Evolutionary conservation across 805 yeast species (phyloP).

Genomic region (Cyberlindnera subsufficiens): DNA sequence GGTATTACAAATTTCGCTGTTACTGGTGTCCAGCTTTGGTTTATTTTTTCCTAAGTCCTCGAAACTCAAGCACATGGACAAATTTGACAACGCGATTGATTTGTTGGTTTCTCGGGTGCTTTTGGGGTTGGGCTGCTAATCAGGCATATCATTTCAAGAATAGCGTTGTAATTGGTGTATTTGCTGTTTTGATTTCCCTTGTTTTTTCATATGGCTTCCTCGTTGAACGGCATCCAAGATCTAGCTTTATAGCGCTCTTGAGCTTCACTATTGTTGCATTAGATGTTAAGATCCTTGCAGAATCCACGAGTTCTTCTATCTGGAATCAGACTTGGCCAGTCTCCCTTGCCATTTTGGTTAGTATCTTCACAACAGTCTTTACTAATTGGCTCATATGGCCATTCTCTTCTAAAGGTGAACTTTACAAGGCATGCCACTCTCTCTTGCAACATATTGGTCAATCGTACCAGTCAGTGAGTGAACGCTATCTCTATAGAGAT

Average conservation of each 20-base stretch:
- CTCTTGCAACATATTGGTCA: constrained; percentile 37
- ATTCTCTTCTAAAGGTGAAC: constrained; percentile 37
- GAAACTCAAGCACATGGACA: constrained; percentile 33
- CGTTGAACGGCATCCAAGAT: constrained; percentile 34
- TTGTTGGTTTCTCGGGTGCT: constrained; percentile 34
- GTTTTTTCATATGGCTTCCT: constrained; percentile 30
- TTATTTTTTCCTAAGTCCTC: constrained; percentile 34
- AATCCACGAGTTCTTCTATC: constrained; percentile 17
- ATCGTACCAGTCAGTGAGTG: constrained; percentile 41
- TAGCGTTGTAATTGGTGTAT: constrained; percentile 33
- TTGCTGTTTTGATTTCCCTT: constrained; percentile 31
- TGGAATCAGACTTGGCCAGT: constrained; percentile 37
- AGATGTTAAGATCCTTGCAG: constrained; percentile 17
- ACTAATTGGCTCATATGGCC: constrained; percentile 45
- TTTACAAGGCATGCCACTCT: constrained; percentile 32
- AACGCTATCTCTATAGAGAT: constrained; percentile 43
- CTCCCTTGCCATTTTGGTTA: constrained; percentile 33
- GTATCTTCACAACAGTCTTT: constrained; percentile 30
- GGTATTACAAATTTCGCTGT: constrained; percentile 39
- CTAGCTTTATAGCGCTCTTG: constrained; percentile 35
- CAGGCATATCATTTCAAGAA: constrained; percentile 32
- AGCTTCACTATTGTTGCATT: constrained; percentile 36
- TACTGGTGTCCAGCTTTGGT: constrained; percentile 37
- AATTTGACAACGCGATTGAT: constrained; percentile 27
- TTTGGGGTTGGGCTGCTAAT: constrained; percentile 44